Evolutionary conservation across 225 moss, liverwort and hornwort genomes (phyloP).

Genomic region (Climacium dendroides): DNA sequence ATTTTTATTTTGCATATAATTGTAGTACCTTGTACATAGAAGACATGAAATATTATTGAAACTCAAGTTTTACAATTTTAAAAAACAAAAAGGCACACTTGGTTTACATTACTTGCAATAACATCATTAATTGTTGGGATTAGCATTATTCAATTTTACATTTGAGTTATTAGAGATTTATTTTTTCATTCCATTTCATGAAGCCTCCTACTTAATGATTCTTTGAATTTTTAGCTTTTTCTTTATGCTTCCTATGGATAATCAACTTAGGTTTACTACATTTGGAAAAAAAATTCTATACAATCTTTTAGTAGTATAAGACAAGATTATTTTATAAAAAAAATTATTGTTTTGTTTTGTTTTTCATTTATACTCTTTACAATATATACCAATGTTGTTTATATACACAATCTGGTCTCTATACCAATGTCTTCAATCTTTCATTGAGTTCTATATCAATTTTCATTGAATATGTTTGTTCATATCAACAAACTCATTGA

Average conservation of each 20-base stretch:
- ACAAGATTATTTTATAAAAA: background rate
- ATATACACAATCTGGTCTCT: background rate
- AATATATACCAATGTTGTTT: accelerated
- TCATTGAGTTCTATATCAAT: background rate
- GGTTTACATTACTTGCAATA: background rate
- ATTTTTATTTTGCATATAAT: background rate
- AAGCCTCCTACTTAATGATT: background rate
- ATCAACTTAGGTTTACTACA: background rate
- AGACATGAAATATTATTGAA: background rate
- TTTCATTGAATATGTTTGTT: background rate
- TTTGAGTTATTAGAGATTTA: background rate
- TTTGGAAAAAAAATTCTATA: too few relatives aligned
- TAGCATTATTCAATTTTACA: background rate
- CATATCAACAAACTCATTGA: accelerated
- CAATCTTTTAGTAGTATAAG: background rate
- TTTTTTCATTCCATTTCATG: background rate
- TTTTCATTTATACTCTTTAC: background rate
- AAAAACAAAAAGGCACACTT: background rate
- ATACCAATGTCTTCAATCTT: background rate
- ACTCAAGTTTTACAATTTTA: background rate
- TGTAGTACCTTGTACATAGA: background rate
- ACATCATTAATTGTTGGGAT: background rate
- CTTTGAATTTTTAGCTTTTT: too few relatives aligned
- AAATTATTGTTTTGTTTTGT: background rate
- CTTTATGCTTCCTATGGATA: accelerated